Conservation (phyloP, 139 green algal genomes). For the Closterium sp. region DNA sequence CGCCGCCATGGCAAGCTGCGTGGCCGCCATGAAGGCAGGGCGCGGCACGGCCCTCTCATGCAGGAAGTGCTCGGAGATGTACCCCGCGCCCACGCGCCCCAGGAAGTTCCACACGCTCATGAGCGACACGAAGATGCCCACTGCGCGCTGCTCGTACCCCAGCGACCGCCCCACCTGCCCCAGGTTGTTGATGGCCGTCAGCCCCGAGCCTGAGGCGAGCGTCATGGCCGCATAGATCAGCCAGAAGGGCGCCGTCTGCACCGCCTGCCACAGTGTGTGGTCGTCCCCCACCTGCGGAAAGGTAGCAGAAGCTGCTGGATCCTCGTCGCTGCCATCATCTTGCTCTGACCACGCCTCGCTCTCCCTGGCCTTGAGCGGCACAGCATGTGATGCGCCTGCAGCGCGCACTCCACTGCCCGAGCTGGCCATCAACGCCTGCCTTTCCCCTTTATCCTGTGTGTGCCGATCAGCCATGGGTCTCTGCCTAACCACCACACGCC, state of each 20-base stretch:
- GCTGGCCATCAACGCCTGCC: neutral
- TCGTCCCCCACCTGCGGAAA: slow-evolving; percentile 23
- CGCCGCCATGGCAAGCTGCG: slow-evolving; percentile 17
- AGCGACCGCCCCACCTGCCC: slow-evolving; percentile 44
- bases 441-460: neutral
- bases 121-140: slow-evolving; percentile 44
- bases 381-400: neutral
- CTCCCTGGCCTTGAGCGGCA: neutral
- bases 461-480: neutral
- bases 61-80: slow-evolving; percentile 41
- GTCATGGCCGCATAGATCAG: slow-evolving; percentile 62
- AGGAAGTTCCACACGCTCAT: slow-evolving; percentile 55
- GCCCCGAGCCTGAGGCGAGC: slow-evolving; percentile 61
- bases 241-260: slow-evolving; percentile 60
- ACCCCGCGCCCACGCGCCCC: slow-evolving; percentile 27
- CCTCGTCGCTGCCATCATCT: neutral
- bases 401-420: neutral
- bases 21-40: slow-evolving; percentile 38
- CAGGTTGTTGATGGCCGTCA: slow-evolving; percentile 81
- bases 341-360: neutral
- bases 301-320: neutral
- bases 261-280: slow-evolving; percentile 19
- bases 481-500: neutral
- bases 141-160: slow-evolving; percentile 20
- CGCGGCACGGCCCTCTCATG: slow-evolving; percentile 2